Conservation (phyloP, 2,329 filamentous ascomycete genomes). For the Neoscytalidium dimidiatum region DNA sequence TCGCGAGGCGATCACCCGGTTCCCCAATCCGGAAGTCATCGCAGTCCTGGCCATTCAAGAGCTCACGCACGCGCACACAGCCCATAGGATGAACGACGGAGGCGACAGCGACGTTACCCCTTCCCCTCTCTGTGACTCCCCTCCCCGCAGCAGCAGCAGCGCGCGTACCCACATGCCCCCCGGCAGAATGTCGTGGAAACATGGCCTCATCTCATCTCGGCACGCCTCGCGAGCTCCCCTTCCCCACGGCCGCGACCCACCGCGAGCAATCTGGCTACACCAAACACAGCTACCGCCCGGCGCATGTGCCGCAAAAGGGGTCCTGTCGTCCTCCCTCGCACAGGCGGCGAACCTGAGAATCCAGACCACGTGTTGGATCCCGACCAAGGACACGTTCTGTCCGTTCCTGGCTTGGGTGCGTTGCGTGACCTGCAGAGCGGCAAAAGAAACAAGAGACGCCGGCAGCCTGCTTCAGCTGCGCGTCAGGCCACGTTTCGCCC, state of each 20-base stretch:
- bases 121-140: background rate
- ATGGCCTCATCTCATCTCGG: background rate
- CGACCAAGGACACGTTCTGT: background rate
- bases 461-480: background rate
- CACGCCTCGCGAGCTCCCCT: background rate
- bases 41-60: background rate
- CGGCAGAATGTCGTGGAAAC: conserved; percentile 5
- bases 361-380: conserved; percentile 2
- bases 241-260: conserved; percentile 6
- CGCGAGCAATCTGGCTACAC: background rate
- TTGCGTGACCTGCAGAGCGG: background rate
- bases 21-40: conserved; percentile 3
- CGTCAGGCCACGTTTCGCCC: background rate
- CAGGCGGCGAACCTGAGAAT: background rate
- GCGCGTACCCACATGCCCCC: background rate
- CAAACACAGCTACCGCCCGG: conserved; percentile 8
- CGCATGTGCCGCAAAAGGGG: background rate
- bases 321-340: background rate
- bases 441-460: background rate
- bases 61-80: background rate
- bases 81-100: background rate
- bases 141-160: background rate
- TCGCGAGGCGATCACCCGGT: background rate
- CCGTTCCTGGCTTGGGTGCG: background rate
- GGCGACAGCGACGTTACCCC: background rate